Evolutionary conservation across 2,329 filamentous ascomycete genomes (phyloP), one percentile per base, ranked within the genome.

Genomic region (Aspergillus candidus): DNA sequence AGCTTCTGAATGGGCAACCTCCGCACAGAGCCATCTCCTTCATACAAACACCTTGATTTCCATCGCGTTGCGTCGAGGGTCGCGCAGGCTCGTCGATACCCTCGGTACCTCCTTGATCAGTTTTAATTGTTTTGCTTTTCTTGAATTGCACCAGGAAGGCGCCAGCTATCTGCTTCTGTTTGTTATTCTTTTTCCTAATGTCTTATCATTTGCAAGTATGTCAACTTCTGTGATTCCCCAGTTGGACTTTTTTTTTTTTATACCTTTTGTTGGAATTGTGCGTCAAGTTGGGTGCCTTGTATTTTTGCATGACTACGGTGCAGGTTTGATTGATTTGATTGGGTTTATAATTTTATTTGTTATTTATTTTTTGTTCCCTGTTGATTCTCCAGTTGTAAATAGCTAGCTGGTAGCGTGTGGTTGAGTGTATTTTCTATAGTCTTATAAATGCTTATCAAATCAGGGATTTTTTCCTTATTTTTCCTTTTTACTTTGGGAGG

Each of bases 51-150:
- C 22, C 7, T 22, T 22, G 18, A 27, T 2, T 7, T 10, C 7
- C 22, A 10, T 12, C n/a, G 40, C 33, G 14, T 22, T 32, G 17
- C 6, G 27, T 33, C n/a, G 37, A 39, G 38, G 35, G 45, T 48
- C 39, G 31, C 44, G 52, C 52, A 48, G 48, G 52, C 34, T 49
- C 50, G 48, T 49, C 18, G 46, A 51, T 49, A 18, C 39, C 49
- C 46, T 43, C 29, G 7, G 35, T 22, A 27, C 22, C 22, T 8
- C 22, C 22, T 8, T 27, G 8, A 10, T 10, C 6, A 8, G 22
- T 10, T 22, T 27, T 7, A 7, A 27, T 10, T 27, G 6, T 27
- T 27, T 10, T 27, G 22, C 22, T 27, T 27, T 27, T 27, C 22
- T 27, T 27, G 22, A 27, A 27, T 10, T 2, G 22, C 22, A 27